These are phyloP conservation scores for Emericellopsis terricola DNA, from an alignment of 495 filamentous ascomycete genomes.

Conservation along the genomic window DNA sequence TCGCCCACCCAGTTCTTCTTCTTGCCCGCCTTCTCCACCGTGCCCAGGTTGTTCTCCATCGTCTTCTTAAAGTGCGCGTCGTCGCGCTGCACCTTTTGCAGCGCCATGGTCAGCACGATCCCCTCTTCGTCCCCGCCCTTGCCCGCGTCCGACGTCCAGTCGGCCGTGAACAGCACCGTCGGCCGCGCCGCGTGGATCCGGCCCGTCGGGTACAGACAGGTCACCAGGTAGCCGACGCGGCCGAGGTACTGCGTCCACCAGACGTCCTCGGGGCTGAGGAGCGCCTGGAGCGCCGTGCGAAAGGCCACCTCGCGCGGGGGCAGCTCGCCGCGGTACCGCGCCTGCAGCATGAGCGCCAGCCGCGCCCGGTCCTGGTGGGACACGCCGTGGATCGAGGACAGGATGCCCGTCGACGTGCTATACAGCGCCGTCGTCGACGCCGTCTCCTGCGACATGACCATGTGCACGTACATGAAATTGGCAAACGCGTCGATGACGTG, in stretches of 20 bases:
- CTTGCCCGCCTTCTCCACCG: slow-evolving; percentile 39
- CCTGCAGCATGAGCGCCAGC: slow-evolving; percentile 43
- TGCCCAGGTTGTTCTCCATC: slow-evolving; percentile 18
- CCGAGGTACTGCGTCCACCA: slow-evolving; percentile 8
- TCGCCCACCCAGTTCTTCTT: slow-evolving; percentile 34
- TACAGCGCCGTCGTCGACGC: slow-evolving; percentile 40
- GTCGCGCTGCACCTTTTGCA: slow-evolving; percentile 9
- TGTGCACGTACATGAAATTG: slow-evolving; percentile 35
- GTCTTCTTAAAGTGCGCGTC: slow-evolving; percentile 8
- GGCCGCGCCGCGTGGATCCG: slow-evolving; percentile 11
- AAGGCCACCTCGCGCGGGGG: slow-evolving; percentile 10
- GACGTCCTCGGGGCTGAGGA: slow-evolving; percentile 8
- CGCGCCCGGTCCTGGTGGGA: slow-evolving; percentile 39
- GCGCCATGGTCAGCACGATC: slow-evolving; percentile 13
- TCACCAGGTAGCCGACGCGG: slow-evolving; percentile 4
- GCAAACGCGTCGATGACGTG: slow-evolving; percentile 27
- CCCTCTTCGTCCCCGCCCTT: slow-evolving; percentile 14
- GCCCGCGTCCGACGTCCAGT: slow-evolving; percentile 15
- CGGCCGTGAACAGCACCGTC: slow-evolving; percentile 12
- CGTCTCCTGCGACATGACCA: slow-evolving; percentile 36
- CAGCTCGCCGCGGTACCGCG: slow-evolving; percentile 44
- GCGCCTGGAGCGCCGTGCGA: slow-evolving; percentile 3
- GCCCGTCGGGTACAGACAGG: slow-evolving; percentile 29
- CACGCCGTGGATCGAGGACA: slow-evolving; percentile 41
- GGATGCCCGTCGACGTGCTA: slow-evolving; percentile 40